These are phyloP conservation scores for Vicia villosa DNA, from an alignment of 306 rosid species.

Conservation along the genomic window DNA sequence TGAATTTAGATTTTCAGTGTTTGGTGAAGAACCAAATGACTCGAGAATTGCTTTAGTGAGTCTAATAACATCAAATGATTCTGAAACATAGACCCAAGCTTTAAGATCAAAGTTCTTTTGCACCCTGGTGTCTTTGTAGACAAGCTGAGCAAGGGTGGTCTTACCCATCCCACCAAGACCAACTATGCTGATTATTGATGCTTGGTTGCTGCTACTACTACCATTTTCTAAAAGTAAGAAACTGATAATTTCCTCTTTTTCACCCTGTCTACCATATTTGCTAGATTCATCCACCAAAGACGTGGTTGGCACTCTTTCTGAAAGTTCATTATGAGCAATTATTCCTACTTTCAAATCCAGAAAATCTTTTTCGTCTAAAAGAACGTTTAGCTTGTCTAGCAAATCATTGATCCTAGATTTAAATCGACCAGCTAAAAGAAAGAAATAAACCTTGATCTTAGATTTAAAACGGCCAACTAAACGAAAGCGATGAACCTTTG, in stretches of 20 bases:
- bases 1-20: neutral
- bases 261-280: neutral
- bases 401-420: no score
- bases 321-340: no score
- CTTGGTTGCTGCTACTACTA: neutral
- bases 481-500: no score
- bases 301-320: no score
- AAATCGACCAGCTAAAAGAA: no score
- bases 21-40: neutral
- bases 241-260: neutral
- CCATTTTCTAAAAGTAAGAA: neutral
- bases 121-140: neutral
- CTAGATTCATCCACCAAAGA: neutral
- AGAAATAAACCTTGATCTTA: no score
- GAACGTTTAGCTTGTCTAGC: no score
- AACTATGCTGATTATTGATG: neutral
- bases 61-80: constrained; percentile 12
- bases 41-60: neutral
- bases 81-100: constrained; percentile 20
- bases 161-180: neutral
- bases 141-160: neutral
- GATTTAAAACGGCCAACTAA: no score
- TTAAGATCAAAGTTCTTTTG: neutral
- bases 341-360: no score
- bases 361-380: no score